Conservation (phyloP, 164 flowering plant species). For the Piper longum region DNA sequence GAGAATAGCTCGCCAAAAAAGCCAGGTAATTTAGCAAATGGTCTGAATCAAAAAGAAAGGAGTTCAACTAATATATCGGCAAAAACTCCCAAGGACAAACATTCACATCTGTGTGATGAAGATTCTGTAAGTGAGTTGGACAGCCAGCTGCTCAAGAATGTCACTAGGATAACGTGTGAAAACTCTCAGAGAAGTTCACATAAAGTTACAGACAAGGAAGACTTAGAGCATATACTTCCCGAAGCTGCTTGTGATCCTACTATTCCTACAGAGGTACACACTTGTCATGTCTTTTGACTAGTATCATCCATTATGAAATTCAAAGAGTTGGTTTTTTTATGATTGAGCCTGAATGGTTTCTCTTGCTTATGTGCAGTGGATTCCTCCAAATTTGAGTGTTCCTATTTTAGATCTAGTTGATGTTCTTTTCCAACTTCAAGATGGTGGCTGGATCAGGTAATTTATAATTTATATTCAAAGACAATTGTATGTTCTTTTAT, state of each 20-base stretch:
- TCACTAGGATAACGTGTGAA: slow-evolving; percentile 13
- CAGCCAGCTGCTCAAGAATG: slow-evolving; percentile 12
- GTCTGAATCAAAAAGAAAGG: slow-evolving; percentile 20
- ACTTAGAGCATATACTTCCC: slow-evolving; percentile 18
- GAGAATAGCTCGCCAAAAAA: slow-evolving; percentile 25
- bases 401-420: slow-evolving; percentile 92
- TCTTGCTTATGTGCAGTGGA: slow-evolving; percentile 53
- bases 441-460: slow-evolving; percentile 99
- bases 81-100: slow-evolving; percentile 19
- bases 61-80: slow-evolving; percentile 15
- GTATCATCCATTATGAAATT: too few relatives aligned
- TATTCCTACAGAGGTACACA: slow-evolving; percentile 65
- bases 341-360: not conserved
- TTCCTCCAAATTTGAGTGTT: slow-evolving; percentile 74
- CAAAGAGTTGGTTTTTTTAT: not conserved
- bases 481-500: not conserved
- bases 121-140: slow-evolving; percentile 34
- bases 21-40: slow-evolving; percentile 23
- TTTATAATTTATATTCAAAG: not conserved
- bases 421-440: slow-evolving; percentile 89
- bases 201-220: slow-evolving; percentile 18
- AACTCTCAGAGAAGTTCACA: slow-evolving; percentile 13
- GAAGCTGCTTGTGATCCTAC: slow-evolving; percentile 49
- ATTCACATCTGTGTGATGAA: slow-evolving; percentile 21
- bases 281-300: not conserved